These are phyloP conservation scores for Candida yuanshanica DNA, from an alignment of 805 yeast genomes.

Conservation along the genomic window DNA sequence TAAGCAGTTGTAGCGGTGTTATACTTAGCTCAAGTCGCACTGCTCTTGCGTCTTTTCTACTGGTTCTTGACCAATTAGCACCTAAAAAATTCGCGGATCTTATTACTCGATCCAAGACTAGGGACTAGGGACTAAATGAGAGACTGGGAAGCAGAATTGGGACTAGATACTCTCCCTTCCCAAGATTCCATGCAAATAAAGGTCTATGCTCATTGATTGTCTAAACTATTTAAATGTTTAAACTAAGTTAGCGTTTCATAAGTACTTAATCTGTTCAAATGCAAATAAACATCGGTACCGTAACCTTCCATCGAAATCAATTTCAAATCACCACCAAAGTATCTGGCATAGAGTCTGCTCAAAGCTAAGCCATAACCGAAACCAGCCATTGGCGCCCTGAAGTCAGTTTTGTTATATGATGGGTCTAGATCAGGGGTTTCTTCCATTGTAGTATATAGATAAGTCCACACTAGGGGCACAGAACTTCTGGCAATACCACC, in stretches of 20 bases:
- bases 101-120: too few species aligned
- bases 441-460: conserved; percentile 82
- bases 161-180: too few species aligned
- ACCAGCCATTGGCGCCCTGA: conserved; percentile 91
- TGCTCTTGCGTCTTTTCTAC: too few species aligned
- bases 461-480: conserved; percentile 84
- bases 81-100: too few species aligned
- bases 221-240: too few species aligned
- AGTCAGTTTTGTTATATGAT: conserved; percentile 47
- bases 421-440: conserved; percentile 51
- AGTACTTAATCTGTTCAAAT: conserved; percentile 71
- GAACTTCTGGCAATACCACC: conserved; percentile 88
- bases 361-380: conserved; percentile 90
- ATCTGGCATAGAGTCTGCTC: conserved; percentile 78
- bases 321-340: conserved; percentile 86
- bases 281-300: conserved; percentile 89
- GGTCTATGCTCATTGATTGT: too few species aligned
- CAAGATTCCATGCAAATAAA: too few species aligned
- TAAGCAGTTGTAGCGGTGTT: too few species aligned
- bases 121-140: too few species aligned
- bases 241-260: conserved; percentile 29
- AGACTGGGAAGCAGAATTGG: too few species aligned
- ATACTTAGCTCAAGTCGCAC: too few species aligned
- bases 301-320: conserved; percentile 90
- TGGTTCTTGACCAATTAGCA: too few species aligned